Evolutionary conservation across 805 yeast genomes (phyloP), one percentile per base, ranked within the genome.

Genomic region (Candida rishiriensis): DNA sequence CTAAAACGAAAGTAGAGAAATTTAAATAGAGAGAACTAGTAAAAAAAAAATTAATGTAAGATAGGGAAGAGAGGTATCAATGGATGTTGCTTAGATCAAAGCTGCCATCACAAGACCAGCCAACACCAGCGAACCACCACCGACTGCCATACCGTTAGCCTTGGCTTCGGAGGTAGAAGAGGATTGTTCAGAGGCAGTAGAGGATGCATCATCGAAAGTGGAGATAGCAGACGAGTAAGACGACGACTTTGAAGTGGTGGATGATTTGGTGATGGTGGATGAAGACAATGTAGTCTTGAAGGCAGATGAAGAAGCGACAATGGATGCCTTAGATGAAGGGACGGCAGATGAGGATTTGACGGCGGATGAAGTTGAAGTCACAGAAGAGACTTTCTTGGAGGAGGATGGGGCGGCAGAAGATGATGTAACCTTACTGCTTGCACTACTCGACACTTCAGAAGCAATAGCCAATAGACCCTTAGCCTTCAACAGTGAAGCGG

Each of bases 401-500:
- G 57, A 43, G 21, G 26, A 21, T 21, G 26, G 26, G 26, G 26
- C 26, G 7, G 26, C 52, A 48, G 29, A 53, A 41, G 39, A 43
- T 43, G 40, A 44, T 42, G 16, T 48, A 41, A 13, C 15, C 15
- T 6, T 13, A 31, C 33, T 31, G 18, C 18, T 33, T 16, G 37
- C 15, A 12, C 21, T 18, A 9, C 29, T 17, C 3, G 37, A 16
- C 5, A 11, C 26, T 16, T 12, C 21, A 14, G 37, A 21, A 38
- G 77, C 72, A 41, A 71, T 61, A 21, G 76, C 73, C 21, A 67
- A 50, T 39, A 69, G 55, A 44, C 71, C 73, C 44, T 60, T 57
- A 39, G 71, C 69, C 49, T 59, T 63, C n/a, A 60, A 52, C 42
- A 68, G 26, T 4, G 26, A 21, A 5, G 26, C 26, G 7, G 26